Percentiles rank a stretch among this genome's conserved stretches.
These are phyloP conservation scores for Bipolaris sorokiniana DNA, from an alignment of 2,329 filamentous ascomycete species.

Conservation along the genomic window DNA sequence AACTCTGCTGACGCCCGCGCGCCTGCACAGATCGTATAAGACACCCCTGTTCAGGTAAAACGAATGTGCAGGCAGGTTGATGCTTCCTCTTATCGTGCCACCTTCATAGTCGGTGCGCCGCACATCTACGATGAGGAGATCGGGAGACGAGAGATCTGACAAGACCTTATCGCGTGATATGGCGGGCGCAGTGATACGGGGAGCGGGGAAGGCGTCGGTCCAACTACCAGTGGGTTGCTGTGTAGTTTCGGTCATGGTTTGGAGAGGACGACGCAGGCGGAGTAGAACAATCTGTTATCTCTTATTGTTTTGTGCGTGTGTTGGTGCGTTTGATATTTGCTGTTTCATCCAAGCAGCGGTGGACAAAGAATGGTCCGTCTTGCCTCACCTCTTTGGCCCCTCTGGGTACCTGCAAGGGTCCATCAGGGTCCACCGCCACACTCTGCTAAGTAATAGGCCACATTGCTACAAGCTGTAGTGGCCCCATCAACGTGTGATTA, in stretches of 20 bases:
- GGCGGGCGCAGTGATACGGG: conserved; percentile 46
- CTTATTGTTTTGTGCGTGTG: not conserved
- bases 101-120: conserved; percentile 57
- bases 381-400: conserved; percentile 11
- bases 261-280: not conserved
- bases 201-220: conserved; percentile 53
- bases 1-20: conserved; percentile 54
- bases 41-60: conserved; percentile 55
- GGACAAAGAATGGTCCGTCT: conserved; percentile 20
- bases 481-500: conserved; percentile 45
- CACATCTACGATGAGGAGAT: conserved; percentile 53
- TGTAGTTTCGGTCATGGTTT: conserved; percentile 27
- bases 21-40: conserved; percentile 53
- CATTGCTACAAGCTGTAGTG: conserved; percentile 37
- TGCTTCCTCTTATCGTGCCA: conserved; percentile 52
- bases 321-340: not conserved
- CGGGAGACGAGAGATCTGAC: conserved; percentile 43
- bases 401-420: conserved; percentile 18
- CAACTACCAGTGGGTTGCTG: conserved; percentile 36
- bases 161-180: conserved; percentile 49
- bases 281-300: not conserved
- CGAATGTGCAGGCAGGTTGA: conserved; percentile 57
- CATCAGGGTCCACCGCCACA: conserved; percentile 29
- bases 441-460: conserved; percentile 33
- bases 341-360: conserved; percentile 5